Evolutionary conservation across 2,329 filamentous ascomycete genomes (phyloP), one percentile per base, ranked within the genome.

Genomic region (Colletotrichum truncatum): DNA sequence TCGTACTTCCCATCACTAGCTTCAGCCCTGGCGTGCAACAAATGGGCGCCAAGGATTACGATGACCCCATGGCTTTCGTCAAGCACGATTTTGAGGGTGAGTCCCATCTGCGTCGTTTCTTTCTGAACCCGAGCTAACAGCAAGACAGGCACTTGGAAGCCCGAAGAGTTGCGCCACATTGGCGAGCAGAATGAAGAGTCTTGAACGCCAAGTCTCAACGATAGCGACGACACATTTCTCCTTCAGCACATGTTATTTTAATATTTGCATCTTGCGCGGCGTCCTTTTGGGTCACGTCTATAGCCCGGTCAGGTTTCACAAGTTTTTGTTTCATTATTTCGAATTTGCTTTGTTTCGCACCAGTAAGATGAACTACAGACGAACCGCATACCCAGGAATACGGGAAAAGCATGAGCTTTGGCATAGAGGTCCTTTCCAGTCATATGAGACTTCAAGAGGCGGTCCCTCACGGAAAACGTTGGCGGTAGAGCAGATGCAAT

Each of bases 31-130:
- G 96, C 25, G 93, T 98, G 45, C 87, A 90, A 71, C 94, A 97
- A 76, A 98, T 98, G 94, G 93, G 92, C 11, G 92, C 96, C 46
- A 90, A 91, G 73, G 94, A 97, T 68, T 86, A 90, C 41, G 93
- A 98, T 70, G 91, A 98, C 75, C 93, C 94, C 1, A 95, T 97
- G 93, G 96, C 96, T 2, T 98, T 97, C 83, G 96, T 99, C 67
- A 94, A 96, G 81, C 96, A 99, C 80, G 90, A 94, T 59, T 99
- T 99, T 77, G 93, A 97, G 83, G 96, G 95, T 97, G 82, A 70
- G 85, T 77, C 53, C 11, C 6, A 7, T 11, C 23, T 6, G 14
- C 18, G 18, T 43, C 14, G n/a, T 21, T 3, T 14, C 8, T n/a
- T 6, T 5, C 30, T 25, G 12, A 28, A 18, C 18, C 7, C n/a